These are phyloP conservation scores for Leccinum uliginosum DNA, from an alignment of 768 basidiomycete species.

Conservation along the genomic window DNA sequence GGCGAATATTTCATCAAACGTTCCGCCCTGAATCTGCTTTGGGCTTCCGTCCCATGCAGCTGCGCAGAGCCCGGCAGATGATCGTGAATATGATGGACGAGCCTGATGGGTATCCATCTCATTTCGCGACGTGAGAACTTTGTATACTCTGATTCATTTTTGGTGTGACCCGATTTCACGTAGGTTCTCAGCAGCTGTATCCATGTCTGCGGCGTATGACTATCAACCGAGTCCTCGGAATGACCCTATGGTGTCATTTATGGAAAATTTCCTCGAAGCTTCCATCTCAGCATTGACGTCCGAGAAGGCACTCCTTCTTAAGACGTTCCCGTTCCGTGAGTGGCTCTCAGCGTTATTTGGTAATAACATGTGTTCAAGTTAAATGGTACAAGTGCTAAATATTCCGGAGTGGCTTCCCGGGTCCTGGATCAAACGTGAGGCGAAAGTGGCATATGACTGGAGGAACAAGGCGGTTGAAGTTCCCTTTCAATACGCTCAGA, in stretches of 20 bases:
- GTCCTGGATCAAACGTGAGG: constrained; percentile 1
- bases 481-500: background rate
- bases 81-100: background rate
- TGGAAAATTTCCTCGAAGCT: background rate
- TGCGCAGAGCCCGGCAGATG: background rate
- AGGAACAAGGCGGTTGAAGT: constrained; percentile 1
- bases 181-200: background rate
- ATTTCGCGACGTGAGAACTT: background rate
- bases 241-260: constrained; percentile 4
- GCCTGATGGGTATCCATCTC: background rate
- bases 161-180: background rate
- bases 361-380: constrained; percentile 1
- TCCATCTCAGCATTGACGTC: background rate
- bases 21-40: background rate
- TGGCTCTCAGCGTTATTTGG: background rate
- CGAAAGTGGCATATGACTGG: background rate
- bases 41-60: constrained; percentile 1
- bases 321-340: constrained; percentile 7
- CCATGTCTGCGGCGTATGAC: background rate
- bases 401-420: constrained; percentile 2
- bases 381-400: background rate
- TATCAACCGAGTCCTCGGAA: background rate
- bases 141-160: background rate
- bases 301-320: constrained; percentile 1
- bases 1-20: constrained; percentile 5